A percentile compares a stretch with the other conserved stretches of the same genome.
These are phyloP conservation scores for Fusarium sp. DNA, from an alignment of 2,329 filamentous ascomycete species.

Conservation along the genomic window DNA sequence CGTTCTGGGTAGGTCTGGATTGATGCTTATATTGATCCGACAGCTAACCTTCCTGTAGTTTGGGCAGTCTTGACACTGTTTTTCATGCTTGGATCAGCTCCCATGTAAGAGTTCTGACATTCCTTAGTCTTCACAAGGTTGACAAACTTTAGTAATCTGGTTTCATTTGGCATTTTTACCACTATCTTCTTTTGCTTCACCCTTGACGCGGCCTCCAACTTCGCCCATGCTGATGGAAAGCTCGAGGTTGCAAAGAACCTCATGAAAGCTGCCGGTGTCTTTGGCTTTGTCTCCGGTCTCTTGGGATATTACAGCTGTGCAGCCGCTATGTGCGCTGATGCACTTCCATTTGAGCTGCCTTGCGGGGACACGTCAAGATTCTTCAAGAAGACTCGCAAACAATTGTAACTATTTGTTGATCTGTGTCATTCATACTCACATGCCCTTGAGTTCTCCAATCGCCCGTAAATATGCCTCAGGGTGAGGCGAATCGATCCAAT, in stretches of 20 bases:
- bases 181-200: slow-evolving; percentile 42
- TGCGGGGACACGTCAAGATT: slow-evolving; percentile 39
- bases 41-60: slow-evolving; percentile 24
- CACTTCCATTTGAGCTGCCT: slow-evolving; percentile 38
- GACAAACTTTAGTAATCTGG: slow-evolving; percentile 30
- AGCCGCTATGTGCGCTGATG: slow-evolving; percentile 42
- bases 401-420: not conserved
- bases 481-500: no score
- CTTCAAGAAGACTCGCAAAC: slow-evolving; percentile 27
- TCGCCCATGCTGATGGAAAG: slow-evolving; percentile 43
- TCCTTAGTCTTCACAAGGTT: fast-evolving
- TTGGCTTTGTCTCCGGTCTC: slow-evolving; percentile 41
- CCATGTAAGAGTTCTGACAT: slow-evolving; percentile 19
- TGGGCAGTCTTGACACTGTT: slow-evolving; percentile 44
- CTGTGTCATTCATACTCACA: no score
- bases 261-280: slow-evolving; percentile 37
- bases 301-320: slow-evolving; percentile 42
- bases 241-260: slow-evolving; percentile 4
- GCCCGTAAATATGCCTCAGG: no score
- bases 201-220: slow-evolving; percentile 38
- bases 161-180: slow-evolving; percentile 42
- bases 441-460: no score
- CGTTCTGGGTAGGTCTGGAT: slow-evolving; percentile 31
- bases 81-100: slow-evolving; percentile 41
- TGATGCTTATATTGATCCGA: fast-evolving